Evolutionary conservation across 2,329 filamentous ascomycete species (phyloP).

Genomic region (Domatiomyces globalis): DNA sequence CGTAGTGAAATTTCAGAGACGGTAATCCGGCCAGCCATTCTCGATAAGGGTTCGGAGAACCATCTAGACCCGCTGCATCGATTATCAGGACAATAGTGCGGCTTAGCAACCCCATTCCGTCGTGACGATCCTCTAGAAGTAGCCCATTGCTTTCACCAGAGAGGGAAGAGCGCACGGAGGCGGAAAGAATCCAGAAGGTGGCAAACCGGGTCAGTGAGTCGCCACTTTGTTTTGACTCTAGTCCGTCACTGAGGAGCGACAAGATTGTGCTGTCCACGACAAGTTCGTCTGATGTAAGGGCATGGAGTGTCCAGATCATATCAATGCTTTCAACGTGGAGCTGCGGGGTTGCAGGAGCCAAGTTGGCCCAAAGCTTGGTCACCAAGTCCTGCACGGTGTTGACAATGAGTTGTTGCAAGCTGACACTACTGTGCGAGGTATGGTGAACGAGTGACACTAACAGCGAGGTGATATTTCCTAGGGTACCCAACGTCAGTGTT

Average conservation of each 20-base stretch:
- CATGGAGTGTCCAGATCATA: conserved; percentile 73
- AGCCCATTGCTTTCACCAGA: neutral
- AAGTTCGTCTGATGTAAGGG: conserved; percentile 51
- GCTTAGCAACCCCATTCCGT: neutral
- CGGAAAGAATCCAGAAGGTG: conserved; percentile 47
- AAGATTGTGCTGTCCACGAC: conserved; percentile 51
- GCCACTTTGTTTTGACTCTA: conserved; percentile 9
- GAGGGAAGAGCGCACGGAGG: neutral
- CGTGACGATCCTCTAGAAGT: neutral
- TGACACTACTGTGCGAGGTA: neutral
- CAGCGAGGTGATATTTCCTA: neutral
- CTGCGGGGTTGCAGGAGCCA: conserved; percentile 73
- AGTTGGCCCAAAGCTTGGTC: conserved; percentile 59
- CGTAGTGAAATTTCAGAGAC: neutral
- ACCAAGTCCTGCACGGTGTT: conserved; percentile 49
- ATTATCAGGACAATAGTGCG: neutral
- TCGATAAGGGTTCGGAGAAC: neutral
- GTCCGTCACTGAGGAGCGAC: conserved; percentile 9
- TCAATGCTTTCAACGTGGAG: conserved; percentile 88
- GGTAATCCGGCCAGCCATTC: neutral
- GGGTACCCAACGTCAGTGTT: neutral
- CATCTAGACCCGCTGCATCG: neutral
- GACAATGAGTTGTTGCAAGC: neutral
- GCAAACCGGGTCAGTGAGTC: conserved; percentile 57
- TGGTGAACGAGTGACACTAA: neutral